phyloP scores from a whole-genome alignment of 2,329 filamentous ascomycete genomes.

The Claviceps arundinis region DNA sequence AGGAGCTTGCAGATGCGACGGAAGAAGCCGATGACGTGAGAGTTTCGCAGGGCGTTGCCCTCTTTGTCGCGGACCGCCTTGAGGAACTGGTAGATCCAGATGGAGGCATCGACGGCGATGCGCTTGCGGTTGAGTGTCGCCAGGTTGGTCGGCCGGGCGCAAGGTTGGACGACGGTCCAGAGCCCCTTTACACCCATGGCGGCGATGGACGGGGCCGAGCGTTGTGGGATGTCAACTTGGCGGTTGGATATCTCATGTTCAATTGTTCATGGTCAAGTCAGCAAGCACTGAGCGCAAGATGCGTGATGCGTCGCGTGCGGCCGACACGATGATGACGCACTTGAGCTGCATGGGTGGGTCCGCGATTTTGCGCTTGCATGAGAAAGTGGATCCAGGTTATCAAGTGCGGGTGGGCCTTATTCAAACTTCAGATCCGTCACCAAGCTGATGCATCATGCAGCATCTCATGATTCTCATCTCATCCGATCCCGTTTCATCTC shows the following conservation, averaged over 20 bases:
- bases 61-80: constrained; percentile 98
- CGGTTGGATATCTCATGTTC: no score
- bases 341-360: background rate
- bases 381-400: no score
- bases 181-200: constrained; percentile 94
- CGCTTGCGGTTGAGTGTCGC: constrained; percentile 93
- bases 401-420: no score
- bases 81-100: constrained; percentile 99
- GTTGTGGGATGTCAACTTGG: background rate
- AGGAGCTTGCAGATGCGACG: constrained; percentile 94
- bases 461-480: background rate
- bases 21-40: constrained; percentile 95
- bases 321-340: background rate
- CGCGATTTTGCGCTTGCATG: background rate
- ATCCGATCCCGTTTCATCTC: background rate
- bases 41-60: constrained; percentile 90
- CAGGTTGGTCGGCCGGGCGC: constrained; percentile 88
- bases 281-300: no score
- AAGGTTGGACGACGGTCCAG: constrained; percentile 92
- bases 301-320: no score
- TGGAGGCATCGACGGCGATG: constrained; percentile 92
- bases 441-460: no score
- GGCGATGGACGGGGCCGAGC: background rate
- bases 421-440: no score
- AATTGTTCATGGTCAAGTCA: no score